Percentiles rank a stretch among this genome's conserved stretches.
These are phyloP conservation scores for Chlorella sp. DNA, from an alignment of 139 green algal species.

Conservation along the genomic window DNA sequence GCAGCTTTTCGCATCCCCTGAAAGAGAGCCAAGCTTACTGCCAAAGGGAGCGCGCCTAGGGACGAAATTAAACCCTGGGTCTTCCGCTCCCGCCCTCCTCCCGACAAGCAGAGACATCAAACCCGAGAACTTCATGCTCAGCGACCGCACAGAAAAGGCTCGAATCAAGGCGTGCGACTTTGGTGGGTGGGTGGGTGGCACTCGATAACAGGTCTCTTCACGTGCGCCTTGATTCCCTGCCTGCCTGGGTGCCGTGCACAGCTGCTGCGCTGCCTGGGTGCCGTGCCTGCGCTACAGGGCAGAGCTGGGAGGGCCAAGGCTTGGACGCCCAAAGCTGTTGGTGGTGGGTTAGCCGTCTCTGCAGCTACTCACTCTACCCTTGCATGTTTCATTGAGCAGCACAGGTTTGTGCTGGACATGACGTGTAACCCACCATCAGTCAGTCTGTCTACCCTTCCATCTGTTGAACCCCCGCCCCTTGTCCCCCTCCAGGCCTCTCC, in stretches of 20 bases:
- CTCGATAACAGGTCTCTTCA: no score
- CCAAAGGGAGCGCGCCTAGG: not conserved
- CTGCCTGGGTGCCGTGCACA: not conserved
- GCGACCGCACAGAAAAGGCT: slow-evolving; percentile 43
- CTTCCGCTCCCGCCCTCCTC: not conserved
- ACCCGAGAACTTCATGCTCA: slow-evolving; percentile 88
- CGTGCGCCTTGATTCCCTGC: not conserved
- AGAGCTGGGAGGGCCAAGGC: no score
- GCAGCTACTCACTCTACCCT: no score
- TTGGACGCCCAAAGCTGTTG: no score
- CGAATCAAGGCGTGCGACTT: slow-evolving; percentile 80
- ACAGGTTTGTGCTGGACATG: no score
- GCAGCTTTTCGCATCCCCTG: no score
- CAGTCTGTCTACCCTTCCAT: not conserved
- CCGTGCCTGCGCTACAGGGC: no score
- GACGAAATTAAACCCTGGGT: not conserved
- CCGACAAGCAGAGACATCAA: not conserved
- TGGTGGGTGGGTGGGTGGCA: no score
- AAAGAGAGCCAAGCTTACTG: not conserved
- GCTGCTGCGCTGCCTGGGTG: no score
- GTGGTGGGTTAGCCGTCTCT: no score
- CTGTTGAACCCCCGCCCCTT: no score
- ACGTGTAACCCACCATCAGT: no score
- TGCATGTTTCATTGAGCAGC: not conserved
- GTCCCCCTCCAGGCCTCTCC: slow-evolving; percentile 58